A percentile compares a stretch with the other conserved stretches of the same genome.
These are phyloP conservation scores for Neurospora tetrasperma DNA, from an alignment of 495 filamentous ascomycete species.

Conservation along the genomic window DNA sequence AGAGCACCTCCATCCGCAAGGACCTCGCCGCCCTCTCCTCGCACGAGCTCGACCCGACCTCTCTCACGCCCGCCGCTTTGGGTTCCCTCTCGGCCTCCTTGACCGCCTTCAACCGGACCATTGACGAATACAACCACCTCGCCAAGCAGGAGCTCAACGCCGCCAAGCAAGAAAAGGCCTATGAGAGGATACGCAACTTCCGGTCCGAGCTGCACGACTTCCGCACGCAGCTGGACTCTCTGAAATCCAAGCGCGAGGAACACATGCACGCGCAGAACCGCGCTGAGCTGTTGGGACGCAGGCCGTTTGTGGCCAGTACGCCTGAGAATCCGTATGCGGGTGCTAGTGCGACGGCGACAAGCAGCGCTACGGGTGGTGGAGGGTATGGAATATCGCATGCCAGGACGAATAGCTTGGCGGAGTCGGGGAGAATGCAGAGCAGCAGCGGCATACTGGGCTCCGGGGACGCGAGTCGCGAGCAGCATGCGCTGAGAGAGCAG, in stretches of 20 bases:
- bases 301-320: slow-evolving; percentile 75
- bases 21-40: slow-evolving; percentile 69
- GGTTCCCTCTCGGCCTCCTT: slow-evolving; percentile 62
- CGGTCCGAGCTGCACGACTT: slow-evolving; percentile 71
- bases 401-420: slow-evolving; percentile 17
- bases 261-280: slow-evolving; percentile 62
- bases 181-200: slow-evolving; percentile 78
- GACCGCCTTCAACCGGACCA: slow-evolving; percentile 76
- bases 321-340: slow-evolving; percentile 84
- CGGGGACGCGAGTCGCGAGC: slow-evolving; percentile 57
- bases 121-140: slow-evolving; percentile 84
- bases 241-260: slow-evolving; percentile 69
- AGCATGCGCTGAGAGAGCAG: slow-evolving; percentile 82
- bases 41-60: slow-evolving; percentile 46
- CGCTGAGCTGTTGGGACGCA: slow-evolving; percentile 78
- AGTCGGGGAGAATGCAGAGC: slow-evolving; percentile 10
- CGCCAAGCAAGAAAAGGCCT: slow-evolving; percentile 82
- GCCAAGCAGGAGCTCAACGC: slow-evolving; percentile 80
- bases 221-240: slow-evolving; percentile 59
- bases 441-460: slow-evolving; percentile 37
- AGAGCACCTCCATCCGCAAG: slow-evolving; percentile 75
- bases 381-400: slow-evolving; percentile 23
- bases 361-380: slow-evolving; percentile 5
- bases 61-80: slow-evolving; percentile 26
- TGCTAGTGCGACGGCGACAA: slow-evolving; percentile 32